Conservation (phyloP, 148 eudicot genomes). For the Limonium bicolor region DNA sequence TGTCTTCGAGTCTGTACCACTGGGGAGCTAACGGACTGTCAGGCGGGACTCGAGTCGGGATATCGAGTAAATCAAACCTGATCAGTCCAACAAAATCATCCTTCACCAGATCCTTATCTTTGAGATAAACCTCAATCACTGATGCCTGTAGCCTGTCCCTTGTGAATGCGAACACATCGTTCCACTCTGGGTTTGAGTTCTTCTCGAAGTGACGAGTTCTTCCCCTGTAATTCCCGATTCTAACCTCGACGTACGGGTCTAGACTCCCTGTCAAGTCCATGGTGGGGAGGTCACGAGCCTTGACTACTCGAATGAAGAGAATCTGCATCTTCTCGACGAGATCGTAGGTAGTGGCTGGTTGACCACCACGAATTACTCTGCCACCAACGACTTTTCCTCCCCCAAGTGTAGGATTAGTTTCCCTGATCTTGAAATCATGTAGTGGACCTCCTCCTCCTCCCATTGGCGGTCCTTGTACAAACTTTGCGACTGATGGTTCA, state of each 20-base stretch:
- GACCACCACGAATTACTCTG: conserved; percentile 31
- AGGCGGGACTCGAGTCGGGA: conserved; percentile 53
- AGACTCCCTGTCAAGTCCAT: conserved; percentile 54
- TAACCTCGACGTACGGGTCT: conserved; percentile 52
- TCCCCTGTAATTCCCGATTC: conserved; percentile 49
- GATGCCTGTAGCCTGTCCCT: conserved; percentile 47
- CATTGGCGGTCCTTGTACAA: conserved; percentile 15
- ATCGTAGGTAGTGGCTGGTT: conserved; percentile 32
- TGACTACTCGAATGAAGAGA: conserved; percentile 47
- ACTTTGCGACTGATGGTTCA: conserved; percentile 21
- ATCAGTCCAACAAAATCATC: conserved; percentile 51
- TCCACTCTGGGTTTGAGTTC: conserved; percentile 42
- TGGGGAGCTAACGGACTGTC: conserved; percentile 66
- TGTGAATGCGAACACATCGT: conserved; percentile 53
- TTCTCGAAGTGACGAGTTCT: conserved; percentile 44
- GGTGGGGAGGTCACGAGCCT: conserved; percentile 50
- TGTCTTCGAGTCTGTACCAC: conserved; percentile 53
- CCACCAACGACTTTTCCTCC: conserved; percentile 61
- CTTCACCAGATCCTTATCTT: conserved; percentile 44
- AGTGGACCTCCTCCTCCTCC: conserved; percentile 17
- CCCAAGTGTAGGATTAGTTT: conserved; percentile 54
- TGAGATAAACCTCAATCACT: conserved; percentile 35
- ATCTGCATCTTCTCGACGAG: conserved; percentile 59
- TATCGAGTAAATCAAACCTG: conserved; percentile 44
- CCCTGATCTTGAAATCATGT: conserved; percentile 47